These are phyloP conservation scores for Plectranthus barbatus DNA, from an alignment of 257 asterid species.

Conservation along the genomic window DNA sequence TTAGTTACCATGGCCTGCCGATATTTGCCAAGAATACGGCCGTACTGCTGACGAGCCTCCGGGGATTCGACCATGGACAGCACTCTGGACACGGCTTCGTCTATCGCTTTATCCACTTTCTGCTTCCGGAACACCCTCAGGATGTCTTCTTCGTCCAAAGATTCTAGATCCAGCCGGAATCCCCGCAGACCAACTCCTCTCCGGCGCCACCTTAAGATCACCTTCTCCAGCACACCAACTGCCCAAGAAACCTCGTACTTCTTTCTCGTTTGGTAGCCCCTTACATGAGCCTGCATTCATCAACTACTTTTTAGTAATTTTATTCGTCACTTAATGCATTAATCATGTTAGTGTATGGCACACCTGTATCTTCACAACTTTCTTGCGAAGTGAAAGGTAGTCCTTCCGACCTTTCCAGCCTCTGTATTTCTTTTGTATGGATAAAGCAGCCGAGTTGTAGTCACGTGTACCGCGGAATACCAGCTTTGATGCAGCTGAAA, in stretches of 20 bases:
- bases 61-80: conserved; percentile 83
- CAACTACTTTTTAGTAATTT: too few relatives aligned
- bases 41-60: conserved; percentile 82
- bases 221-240: conserved; percentile 85
- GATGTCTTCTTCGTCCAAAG: conserved; percentile 60
- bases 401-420: conserved; percentile 91
- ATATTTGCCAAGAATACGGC: conserved; percentile 65
- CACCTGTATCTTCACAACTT: conserved; percentile 97
- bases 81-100: conserved; percentile 86
- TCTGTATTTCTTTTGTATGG: conserved; percentile 85
- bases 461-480: conserved; percentile 58
- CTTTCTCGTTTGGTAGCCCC: conserved; percentile 90
- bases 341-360: too few relatives aligned
- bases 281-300: conserved; percentile 93
- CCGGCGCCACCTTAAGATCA: conserved; percentile 80
- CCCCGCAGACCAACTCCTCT: conserved; percentile 85
- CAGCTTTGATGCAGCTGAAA: conserved; percentile 60
- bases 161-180: conserved; percentile 45
- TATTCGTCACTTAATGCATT: too few relatives aligned
- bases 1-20: conserved; percentile 85
- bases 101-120: conserved; percentile 71
- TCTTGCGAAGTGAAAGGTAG: conserved; percentile 74
- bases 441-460: conserved; percentile 65
- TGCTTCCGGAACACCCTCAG: conserved; percentile 74
- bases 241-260: conserved; percentile 83